Evolutionary conservation across 108 stramenopile species (phyloP).

Genomic region (Conticribra guillardii): DNA sequence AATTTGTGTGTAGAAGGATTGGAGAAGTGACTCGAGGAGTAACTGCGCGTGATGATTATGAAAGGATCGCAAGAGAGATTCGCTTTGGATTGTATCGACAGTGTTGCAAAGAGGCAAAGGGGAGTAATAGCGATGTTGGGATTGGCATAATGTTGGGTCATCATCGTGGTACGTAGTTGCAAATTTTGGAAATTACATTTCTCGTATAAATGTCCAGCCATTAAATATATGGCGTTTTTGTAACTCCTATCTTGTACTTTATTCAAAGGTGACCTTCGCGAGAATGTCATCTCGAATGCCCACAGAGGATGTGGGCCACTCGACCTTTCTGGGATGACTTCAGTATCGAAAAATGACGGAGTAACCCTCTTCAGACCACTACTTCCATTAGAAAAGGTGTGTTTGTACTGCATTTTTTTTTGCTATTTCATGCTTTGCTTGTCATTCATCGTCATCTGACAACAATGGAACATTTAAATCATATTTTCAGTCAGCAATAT

Average conservation of each 20-base stretch:
- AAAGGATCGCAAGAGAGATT: conserved; percentile 82
- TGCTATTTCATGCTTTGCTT: too few relatives aligned
- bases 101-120: conserved; percentile 37
- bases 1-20: conserved; percentile 74
- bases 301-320: conserved; percentile 92
- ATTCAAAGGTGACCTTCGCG: conserved; percentile 83
- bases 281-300: conserved; percentile 96
- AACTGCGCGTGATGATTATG: conserved; percentile 94
- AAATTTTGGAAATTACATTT: too few relatives aligned
- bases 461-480: too few relatives aligned
- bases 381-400: conserved; percentile 74
- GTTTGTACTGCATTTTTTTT: too few relatives aligned
- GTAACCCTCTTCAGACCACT: conserved; percentile 91
- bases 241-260: background rate
- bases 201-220: background rate
- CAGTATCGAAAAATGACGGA: conserved; percentile 84
- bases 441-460: too few relatives aligned
- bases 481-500: conserved; percentile 55
- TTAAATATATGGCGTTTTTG: background rate
- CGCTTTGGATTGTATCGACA: conserved; percentile 88
- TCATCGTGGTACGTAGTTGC: conserved; percentile 69
- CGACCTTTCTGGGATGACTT: conserved; percentile 89
- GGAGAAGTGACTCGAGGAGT: conserved; percentile 92
- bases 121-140: conserved; percentile 5
- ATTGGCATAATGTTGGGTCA: conserved; percentile 95